phyloP scores from a whole-genome alignment of 2,329 filamentous ascomycete species.

The Nigrospora oryzae region DNA sequence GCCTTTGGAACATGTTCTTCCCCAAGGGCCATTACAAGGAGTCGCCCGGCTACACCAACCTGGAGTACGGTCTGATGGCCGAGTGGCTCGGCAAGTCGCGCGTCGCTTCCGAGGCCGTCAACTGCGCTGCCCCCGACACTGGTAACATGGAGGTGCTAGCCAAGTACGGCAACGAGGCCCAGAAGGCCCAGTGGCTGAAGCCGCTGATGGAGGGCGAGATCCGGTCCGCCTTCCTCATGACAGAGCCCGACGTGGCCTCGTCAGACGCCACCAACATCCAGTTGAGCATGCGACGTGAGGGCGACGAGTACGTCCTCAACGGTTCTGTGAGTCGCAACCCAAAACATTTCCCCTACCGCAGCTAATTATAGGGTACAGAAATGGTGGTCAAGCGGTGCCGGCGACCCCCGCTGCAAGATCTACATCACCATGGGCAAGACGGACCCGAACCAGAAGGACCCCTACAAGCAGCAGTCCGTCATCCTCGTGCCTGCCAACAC shows the following conservation, averaged over 20 bases:
- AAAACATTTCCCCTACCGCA: not conserved
- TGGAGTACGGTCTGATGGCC: slow-evolving; percentile 97
- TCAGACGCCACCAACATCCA: slow-evolving; percentile 92
- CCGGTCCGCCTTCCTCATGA: slow-evolving; percentile 88
- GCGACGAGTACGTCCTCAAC: slow-evolving; percentile 84
- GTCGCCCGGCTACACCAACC: slow-evolving; percentile 86
- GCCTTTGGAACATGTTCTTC: slow-evolving; percentile 98
- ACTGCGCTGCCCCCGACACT: slow-evolving; percentile 85
- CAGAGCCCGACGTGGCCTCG: slow-evolving; percentile 79
- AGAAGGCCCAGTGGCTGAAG: slow-evolving; percentile 77
- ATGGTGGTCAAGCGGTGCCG: slow-evolving; percentile 98
- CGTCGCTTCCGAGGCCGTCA: slow-evolving; percentile 77
- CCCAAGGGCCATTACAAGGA: slow-evolving; percentile 93
- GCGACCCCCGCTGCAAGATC: slow-evolving; percentile 83
- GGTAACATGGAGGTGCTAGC: slow-evolving; percentile 94
- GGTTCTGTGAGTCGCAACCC: slow-evolving; percentile 53
- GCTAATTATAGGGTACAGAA: slow-evolving; percentile 46
- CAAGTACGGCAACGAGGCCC: slow-evolving; percentile 78
- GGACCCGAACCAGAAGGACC: slow-evolving; percentile 63
- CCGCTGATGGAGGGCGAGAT: slow-evolving; percentile 80
- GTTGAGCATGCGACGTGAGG: slow-evolving; percentile 73
- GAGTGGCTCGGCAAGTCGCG: slow-evolving; percentile 86
- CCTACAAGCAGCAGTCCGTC: slow-evolving; percentile 89
- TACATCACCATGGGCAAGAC: slow-evolving; percentile 97
- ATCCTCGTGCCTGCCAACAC: slow-evolving; percentile 75